Conservation (phyloP, 1,284 basidiomycete species). For the Garcileccinum viscosum region DNA sequence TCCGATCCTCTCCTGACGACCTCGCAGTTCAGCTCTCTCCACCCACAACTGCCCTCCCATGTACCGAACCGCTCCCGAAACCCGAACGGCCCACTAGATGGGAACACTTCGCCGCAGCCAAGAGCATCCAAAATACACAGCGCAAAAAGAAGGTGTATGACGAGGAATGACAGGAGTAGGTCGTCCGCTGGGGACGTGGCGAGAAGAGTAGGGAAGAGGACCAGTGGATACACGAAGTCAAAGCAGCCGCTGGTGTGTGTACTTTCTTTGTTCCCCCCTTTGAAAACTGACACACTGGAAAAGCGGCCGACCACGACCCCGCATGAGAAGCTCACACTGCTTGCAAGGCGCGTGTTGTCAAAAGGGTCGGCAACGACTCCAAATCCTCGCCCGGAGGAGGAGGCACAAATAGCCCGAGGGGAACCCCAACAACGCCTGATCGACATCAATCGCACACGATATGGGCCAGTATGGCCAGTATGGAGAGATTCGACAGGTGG, state of each 20-base stretch:
- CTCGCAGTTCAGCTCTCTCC: slow-evolving; percentile 85
- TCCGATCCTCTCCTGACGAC: slow-evolving; percentile 78
- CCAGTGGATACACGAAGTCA: slow-evolving; percentile 94
- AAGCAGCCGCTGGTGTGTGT: slow-evolving; percentile 78
- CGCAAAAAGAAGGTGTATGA: slow-evolving; percentile 80
- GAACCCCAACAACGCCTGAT: slow-evolving; percentile 65
- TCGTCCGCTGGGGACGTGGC: slow-evolving; percentile 77
- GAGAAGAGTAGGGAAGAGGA: slow-evolving; percentile 92
- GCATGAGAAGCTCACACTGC: slow-evolving; percentile 75
- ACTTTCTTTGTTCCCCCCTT: neutral
- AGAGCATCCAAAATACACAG: slow-evolving; percentile 87
- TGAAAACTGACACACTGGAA: neutral
- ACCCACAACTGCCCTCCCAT: slow-evolving; percentile 79
- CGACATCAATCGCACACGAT: slow-evolving; percentile 80
- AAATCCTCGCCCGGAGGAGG: slow-evolving; percentile 74
- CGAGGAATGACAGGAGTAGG: slow-evolving; percentile 94
- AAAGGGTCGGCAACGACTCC: slow-evolving; percentile 86
- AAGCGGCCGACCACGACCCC: slow-evolving; percentile 80
- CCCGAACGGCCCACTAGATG: slow-evolving; percentile 95
- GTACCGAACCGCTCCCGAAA: slow-evolving; percentile 92
- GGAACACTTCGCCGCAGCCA: slow-evolving; percentile 93
- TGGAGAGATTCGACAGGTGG: slow-evolving; percentile 91
- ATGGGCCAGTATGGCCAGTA: slow-evolving; percentile 88
- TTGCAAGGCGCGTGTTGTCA: slow-evolving; percentile 81
- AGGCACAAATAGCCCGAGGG: slow-evolving; percentile 31